These are phyloP conservation scores for Pichia inconspicua DNA, from an alignment of 1,139 yeast species.

Conservation along the genomic window DNA sequence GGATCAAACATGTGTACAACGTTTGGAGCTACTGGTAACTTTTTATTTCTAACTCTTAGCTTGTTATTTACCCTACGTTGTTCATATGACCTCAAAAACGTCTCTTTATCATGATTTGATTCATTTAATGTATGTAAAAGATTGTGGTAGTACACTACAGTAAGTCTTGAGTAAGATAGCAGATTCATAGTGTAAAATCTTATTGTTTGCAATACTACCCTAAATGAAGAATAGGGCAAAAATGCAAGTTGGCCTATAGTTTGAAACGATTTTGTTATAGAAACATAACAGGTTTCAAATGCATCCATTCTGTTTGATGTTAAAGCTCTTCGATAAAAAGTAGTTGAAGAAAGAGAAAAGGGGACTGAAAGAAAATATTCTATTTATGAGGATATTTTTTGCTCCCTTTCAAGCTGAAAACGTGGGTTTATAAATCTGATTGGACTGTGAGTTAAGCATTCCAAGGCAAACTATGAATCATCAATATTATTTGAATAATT, in stretches of 20 bases:
- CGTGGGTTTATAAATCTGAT: neutral
- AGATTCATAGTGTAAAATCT: slow-evolving; percentile 14
- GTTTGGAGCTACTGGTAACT: slow-evolving; percentile 16
- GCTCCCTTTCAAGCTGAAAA: neutral
- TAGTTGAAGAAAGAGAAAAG: neutral
- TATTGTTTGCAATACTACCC: slow-evolving; percentile 17
- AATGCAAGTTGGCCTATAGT: slow-evolving; percentile 16
- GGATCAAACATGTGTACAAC: slow-evolving; percentile 19
- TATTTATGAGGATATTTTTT: neutral
- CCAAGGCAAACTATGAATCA: neutral
- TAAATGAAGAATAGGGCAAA: slow-evolving; percentile 19
- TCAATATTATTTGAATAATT: neutral
- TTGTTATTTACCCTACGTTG: slow-evolving; percentile 18
- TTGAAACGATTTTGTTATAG: slow-evolving; percentile 1
- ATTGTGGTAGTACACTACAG: slow-evolving; percentile 19
- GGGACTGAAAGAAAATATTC: neutral
- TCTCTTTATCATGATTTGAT: slow-evolving; percentile 17
- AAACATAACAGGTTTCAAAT: slow-evolving; percentile 9
- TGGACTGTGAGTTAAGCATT: neutral
- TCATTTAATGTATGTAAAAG: slow-evolving; percentile 18
- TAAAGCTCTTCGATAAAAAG: neutral
- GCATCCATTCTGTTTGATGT: slow-evolving; percentile 6
- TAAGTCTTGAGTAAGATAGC: slow-evolving; percentile 14
- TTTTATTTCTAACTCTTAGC: slow-evolving; percentile 14
- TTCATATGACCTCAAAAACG: slow-evolving; percentile 16